phyloP scores from a whole-genome alignment of 768 basidiomycete genomes.

The Lactarius psammicola region DNA sequence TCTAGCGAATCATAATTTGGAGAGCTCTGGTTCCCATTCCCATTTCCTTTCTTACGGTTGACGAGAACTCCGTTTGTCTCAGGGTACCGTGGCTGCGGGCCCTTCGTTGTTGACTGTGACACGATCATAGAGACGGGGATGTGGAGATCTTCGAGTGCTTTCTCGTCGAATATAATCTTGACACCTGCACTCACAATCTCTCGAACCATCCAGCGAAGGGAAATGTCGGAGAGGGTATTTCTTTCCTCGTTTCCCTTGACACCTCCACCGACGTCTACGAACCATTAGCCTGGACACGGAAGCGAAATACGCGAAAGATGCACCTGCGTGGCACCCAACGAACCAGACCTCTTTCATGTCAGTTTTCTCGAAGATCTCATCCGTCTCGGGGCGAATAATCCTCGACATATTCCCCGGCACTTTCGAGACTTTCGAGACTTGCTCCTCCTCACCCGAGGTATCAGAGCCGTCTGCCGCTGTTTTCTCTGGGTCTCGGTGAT shows the following conservation, averaged over 20 bases:
- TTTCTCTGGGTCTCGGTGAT: conserved; percentile 44
- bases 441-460: background rate
- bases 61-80: background rate
- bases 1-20: background rate
- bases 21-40: background rate
- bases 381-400: background rate
- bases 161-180: conserved; percentile 1
- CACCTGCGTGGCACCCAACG: conserved; percentile 15
- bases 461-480: background rate
- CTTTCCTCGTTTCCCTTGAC: background rate
- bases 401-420: background rate
- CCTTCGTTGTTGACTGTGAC: background rate
- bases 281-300: background rate
- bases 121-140: background rate
- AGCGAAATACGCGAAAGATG: background rate
- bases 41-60: background rate
- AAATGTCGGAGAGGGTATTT: conserved; percentile 16
- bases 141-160: background rate
- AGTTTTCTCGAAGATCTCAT: conserved; percentile 2
- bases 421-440: background rate
- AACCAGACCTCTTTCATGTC: conserved; percentile 24
- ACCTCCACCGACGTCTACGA: conserved; percentile 25
- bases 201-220: conserved; percentile 26
- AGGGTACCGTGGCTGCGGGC: background rate
- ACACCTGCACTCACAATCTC: conserved; percentile 14